Evolutionary conservation across 768 basidiomycete species (phyloP).

Genomic region (Tremella yokohamensis): DNA sequence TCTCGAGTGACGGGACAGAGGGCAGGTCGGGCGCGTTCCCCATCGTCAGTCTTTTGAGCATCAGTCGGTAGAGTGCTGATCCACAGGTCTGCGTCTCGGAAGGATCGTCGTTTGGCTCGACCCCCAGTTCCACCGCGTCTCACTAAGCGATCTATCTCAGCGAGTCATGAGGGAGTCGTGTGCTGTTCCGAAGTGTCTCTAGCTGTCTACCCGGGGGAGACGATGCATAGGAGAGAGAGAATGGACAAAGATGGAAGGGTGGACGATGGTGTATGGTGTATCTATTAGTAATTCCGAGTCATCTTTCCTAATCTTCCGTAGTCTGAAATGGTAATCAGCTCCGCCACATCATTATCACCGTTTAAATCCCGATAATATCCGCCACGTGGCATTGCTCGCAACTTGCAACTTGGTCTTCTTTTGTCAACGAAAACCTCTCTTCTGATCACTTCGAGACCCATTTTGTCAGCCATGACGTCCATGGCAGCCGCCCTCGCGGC

Average conservation of each 20-base stretch:
- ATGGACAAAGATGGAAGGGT: no score
- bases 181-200: no score
- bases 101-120: constrained; percentile 23
- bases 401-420: no score
- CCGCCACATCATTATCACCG: neutral
- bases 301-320: no score
- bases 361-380: neutral
- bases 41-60: constrained; percentile 31
- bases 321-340: no score
- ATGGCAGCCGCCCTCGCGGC: constrained; percentile 93
- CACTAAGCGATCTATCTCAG: no score
- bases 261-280: no score
- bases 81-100: constrained; percentile 33
- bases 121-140: no score
- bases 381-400: neutral
- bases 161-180: no score
- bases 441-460: constrained; percentile 4
- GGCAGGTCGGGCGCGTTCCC: constrained; percentile 47
- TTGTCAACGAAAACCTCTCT: neutral
- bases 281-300: no score
- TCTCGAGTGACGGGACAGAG: constrained; percentile 23
- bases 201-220: no score
- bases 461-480: constrained; percentile 56
- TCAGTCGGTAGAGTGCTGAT: neutral
- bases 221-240: no score